Evolutionary conservation across 2,329 filamentous ascomycete genomes (phyloP), one percentile per base, ranked within the genome.

Genomic region (Penicillium sp.): DNA sequence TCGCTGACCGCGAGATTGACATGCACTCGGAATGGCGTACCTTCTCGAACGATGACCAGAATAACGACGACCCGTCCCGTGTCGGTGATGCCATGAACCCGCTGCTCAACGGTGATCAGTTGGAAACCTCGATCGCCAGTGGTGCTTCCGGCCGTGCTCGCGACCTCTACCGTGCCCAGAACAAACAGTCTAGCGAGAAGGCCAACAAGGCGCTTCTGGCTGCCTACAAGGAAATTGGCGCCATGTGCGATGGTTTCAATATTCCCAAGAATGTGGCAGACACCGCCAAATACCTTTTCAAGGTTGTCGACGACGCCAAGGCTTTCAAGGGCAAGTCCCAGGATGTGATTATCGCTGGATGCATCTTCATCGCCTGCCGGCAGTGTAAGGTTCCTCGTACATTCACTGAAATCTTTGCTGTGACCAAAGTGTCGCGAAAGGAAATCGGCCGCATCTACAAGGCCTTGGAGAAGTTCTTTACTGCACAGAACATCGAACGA

Each of bases 401-500:
- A 3, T 99, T 99, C 78, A 87, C 90, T 45, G 95, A 99, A 74
- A 94, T 99, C 67, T 95, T 90, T 77, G 88, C 91, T 57, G 81
- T 97, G 72, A 99, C 94, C 8, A 91, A 90, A 64, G 93, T 99
- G 24, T 88, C 89, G 56, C 97, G 97, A 80, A 97, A 97, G 78
- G 95, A 99, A 71, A 96, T 99, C 60, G 94, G 94, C 19, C 83
- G 92, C 54, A 93, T 93, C 21, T 99, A 97, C 83, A 99, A 99
- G 79, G 81, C 87, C 54, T 82, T 99, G 40, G 92, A 97, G 77
- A 87, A 88, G 64, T 97, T 96, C 76, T 83, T 97, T 68, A 86
- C 88, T 67, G 87, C 87, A 66, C 83, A 91, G 68, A 87, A 88
- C 61, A 78, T 84, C 51, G 82, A 85, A 66, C 81, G 81, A 59